Evolutionary conservation across 1,284 basidiomycete species (phyloP), one percentile per base, ranked within the genome.

Genomic region (Vanrija pseudolonga): DNA sequence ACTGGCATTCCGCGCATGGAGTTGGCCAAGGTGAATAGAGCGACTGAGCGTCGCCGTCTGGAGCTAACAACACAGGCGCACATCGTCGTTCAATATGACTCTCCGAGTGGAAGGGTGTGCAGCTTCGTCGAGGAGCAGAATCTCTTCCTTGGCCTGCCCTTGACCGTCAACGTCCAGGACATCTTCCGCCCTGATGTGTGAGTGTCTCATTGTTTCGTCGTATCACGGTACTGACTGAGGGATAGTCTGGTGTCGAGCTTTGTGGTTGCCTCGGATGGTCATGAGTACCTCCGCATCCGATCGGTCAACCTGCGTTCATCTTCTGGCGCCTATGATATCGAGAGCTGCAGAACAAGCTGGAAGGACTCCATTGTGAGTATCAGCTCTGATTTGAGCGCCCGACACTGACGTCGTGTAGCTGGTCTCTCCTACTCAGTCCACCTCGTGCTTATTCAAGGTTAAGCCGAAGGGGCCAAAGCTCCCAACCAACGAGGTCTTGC

Each of bases 131-230:
- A 72, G 41, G 59, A 53, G 8, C 67, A 71, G 48, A 54, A 36
- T 2, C 50, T 78, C 1, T 67, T 66, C 39, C 69, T 75, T 53
- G 67, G 72, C 8, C 60, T 78, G 17, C 75, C 76, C 0, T 54
- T 78, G 38, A 73, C 75, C 4, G 75, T 78, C 55, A 78, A 78
- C 51, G 76, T 78, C 1, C 76, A 78, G 54, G 76, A 78, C 59
- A 76, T 76, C 57, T 78, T 78, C 70, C 53, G 76, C 19, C 70
- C 73, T 2, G 57, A 71, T 3, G 67, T 67, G 74, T 76, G 42
- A 61, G 72, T 20, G 8, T 6, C 26, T 20, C 18, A 24, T 51
- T n/a, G n/a, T n/a, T 4, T 3, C 5, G 11, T 12, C 23, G 17
- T 45, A 32, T 12, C 20, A 17, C 19, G 37, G 47, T 45, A 9